phyloP scores from a whole-genome alignment of 805 yeast genomes.

The Isabelozyma pseudorhagii region DNA sequence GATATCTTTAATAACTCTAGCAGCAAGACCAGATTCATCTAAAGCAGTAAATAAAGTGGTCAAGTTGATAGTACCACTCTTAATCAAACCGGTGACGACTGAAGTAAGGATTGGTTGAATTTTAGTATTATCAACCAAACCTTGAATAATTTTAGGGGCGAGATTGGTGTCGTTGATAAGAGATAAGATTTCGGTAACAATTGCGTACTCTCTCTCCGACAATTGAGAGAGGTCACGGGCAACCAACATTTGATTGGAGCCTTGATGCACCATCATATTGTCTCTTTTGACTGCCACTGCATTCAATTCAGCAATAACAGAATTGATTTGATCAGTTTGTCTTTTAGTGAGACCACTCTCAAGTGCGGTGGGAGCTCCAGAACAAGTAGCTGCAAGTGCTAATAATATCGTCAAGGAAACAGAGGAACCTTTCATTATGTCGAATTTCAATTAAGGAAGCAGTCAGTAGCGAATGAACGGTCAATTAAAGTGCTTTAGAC shows the following conservation, averaged over 20 bases:
- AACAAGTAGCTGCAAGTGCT: conserved; percentile 14
- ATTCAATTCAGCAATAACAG: conserved; percentile 25
- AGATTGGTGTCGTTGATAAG: conserved; percentile 33
- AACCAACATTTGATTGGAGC: conserved; percentile 7
- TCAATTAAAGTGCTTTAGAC: neutral
- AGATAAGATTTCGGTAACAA: conserved; percentile 38
- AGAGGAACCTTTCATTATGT: conserved; percentile 19
- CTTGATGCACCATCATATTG: conserved; percentile 7
- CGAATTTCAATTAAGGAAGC: too few relatives aligned
- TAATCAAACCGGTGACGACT: conserved; percentile 25
- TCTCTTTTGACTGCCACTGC: conserved; percentile 29
- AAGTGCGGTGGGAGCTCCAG: conserved; percentile 23
- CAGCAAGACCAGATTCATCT: conserved; percentile 42
- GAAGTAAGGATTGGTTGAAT: conserved; percentile 27
- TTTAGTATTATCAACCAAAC: conserved; percentile 27
- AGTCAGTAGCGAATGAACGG: neutral
- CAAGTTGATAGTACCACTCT: conserved; percentile 29
- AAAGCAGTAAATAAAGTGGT: conserved; percentile 37
- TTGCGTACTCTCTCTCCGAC: conserved; percentile 34
- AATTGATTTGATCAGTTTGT: conserved; percentile 20
- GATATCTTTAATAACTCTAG: conserved; percentile 30
- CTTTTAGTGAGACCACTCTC: conserved; percentile 10
- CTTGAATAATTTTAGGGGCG: conserved; percentile 33
- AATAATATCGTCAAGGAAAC: conserved; percentile 17
- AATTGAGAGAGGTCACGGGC: conserved; percentile 1